phyloP scores from a whole-genome alignment of 208 protist genomes.

The Wallacemonas sp. region DNA sequence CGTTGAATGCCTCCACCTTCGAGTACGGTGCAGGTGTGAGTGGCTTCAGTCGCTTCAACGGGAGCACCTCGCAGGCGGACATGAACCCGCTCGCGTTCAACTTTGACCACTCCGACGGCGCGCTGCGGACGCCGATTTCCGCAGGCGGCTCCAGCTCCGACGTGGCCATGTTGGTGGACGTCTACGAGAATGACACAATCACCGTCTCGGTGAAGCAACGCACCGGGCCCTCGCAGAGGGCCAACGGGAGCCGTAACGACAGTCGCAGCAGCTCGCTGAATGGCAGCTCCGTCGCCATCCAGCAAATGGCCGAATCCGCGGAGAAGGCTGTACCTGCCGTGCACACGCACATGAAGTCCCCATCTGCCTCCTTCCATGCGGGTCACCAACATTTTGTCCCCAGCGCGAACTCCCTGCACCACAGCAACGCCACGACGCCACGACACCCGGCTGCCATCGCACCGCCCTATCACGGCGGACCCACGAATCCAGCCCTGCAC shows the following conservation, averaged over 20 bases:
- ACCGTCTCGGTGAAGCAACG: conserved; percentile 44
- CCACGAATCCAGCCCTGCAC: too few species aligned
- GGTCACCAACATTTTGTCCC: conserved; percentile 8
- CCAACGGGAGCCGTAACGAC: too few species aligned
- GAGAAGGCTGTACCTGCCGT: background rate
- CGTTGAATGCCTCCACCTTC: conserved; percentile 9
- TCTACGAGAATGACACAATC: conserved; percentile 24
- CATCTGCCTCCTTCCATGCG: conserved; percentile 6
- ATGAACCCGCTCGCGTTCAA: conserved; percentile 31
- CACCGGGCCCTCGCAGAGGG: background rate
- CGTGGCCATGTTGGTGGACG: conserved; percentile 18
- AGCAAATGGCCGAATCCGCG: background rate
- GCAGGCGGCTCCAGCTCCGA: conserved; percentile 23
- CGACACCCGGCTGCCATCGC: background rate
- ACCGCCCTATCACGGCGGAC: too few species aligned
- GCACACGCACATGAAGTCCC: background rate
- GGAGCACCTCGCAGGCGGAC: conserved; percentile 35
- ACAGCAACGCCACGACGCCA: background rate
- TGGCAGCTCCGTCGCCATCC: conserved; percentile 1
- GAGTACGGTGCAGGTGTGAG: conserved; percentile 5
- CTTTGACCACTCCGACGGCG: conserved; percentile 19
- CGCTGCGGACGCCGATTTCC: background rate
- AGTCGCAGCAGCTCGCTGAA: conserved; percentile 6
- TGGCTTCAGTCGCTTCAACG: conserved; percentile 31
- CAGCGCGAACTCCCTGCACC: background rate